A percentile compares a stretch with the other conserved stretches of the same genome.
These are phyloP conservation scores for Neobulgaria alba DNA, from an alignment of 2,329 filamentous ascomycete genomes.

Conservation along the genomic window DNA sequence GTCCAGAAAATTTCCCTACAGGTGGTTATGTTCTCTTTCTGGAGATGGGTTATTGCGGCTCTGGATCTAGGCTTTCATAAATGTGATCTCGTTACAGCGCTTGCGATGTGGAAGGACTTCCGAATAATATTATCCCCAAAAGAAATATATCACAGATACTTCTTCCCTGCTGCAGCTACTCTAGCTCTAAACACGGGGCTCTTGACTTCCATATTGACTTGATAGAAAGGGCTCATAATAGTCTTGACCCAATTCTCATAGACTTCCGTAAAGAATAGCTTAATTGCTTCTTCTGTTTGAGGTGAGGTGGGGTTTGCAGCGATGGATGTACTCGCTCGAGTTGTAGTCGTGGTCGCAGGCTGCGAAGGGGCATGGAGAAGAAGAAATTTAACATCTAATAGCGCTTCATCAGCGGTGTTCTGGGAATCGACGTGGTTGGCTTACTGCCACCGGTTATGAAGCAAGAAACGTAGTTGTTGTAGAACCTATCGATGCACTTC, in stretches of 20 bases:
- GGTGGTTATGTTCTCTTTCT: too few species aligned
- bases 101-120: too few species aligned
- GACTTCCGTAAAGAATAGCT: constrained; percentile 89
- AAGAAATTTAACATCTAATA: constrained; percentile 74
- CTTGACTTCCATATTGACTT: constrained; percentile 71
- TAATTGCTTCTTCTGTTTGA: constrained; percentile 90
- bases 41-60: too few species aligned
- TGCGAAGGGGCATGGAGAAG: constrained; percentile 75
- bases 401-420: constrained; percentile 2
- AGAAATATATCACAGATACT: constrained; percentile 76
- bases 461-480: constrained; percentile 89
- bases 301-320: constrained; percentile 79
- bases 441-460: constrained; percentile 78
- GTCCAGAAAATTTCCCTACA: too few species aligned
- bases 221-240: constrained; percentile 94
- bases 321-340: constrained; percentile 58
- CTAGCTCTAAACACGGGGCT: constrained; percentile 79
- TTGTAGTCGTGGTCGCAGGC: constrained; percentile 35
- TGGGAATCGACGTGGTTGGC: constrained; percentile 5
- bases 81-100: too few species aligned
- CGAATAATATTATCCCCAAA: too few species aligned
- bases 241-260: constrained; percentile 97
- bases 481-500: constrained; percentile 94
- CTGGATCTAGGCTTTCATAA: too few species aligned
- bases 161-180: constrained; percentile 82